Evolutionary conservation across 2,329 filamentous ascomycete genomes (phyloP), one percentile per base, ranked within the genome.

Genomic region (Monilinia polystroma): DNA sequence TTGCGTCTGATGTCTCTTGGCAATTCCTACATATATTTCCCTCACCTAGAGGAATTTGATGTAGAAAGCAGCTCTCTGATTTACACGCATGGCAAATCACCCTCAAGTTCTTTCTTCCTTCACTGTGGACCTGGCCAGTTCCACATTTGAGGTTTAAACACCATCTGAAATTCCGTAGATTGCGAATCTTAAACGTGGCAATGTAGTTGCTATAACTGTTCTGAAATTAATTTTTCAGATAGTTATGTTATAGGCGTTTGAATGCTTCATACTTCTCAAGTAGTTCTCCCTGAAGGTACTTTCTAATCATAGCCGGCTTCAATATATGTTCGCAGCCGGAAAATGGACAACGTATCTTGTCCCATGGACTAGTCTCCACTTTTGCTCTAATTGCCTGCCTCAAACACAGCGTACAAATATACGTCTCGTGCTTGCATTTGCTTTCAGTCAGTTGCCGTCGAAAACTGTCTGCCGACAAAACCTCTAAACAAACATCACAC

Each of bases 141-240:
- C n/a, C 14, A 49, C 63, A 64, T 18, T 4, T 4, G 18, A 29
- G 1, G 2, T 47, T 56, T 6, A 64, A 47, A 12, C 63, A 64
- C 63, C 41, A 57, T 45, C 53, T 41, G 38, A 57, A 64, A 20
- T 57, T 57, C 6, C 20, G 41, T 1, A 26, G 38, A 14, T 57
- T 26, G 29, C 29, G 41, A 35, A 57, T 57, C 26, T 49, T 12
- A 8, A 47, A 16, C 4, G 29, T 64, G 4, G 4, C 20, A 14
- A 57, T 41, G 53, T 64, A 64, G 2, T 16, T 47, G 11, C 32
- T 23, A 57, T 64, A 64, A 14, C 53, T 64, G 4, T 29, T 26
- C 1, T 35, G 5, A 18, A 4, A 26, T 64, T 35, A 56, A 52
- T 51, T 26, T 5, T 6, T 10, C 16, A 6, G 4, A 45, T 1